phyloP scores from a whole-genome alignment of 176 grass and related monocot genomes.

The Aegilops sharonensis region DNA sequence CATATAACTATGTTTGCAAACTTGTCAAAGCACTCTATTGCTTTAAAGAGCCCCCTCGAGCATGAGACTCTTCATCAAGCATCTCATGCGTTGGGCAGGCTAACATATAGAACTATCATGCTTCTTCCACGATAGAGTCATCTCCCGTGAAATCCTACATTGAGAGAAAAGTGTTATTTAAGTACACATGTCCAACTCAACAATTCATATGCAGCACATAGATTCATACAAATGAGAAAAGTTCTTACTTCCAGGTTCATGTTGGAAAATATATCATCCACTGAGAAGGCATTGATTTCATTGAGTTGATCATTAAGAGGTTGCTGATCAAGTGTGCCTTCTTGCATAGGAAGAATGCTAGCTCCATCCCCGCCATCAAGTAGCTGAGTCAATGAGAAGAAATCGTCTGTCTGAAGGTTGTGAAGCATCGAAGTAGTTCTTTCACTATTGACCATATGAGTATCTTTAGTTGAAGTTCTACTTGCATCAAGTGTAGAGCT shows the following conservation, averaged over 20 bases:
- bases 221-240: neutral
- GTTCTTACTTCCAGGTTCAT: slow-evolving; percentile 25
- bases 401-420: neutral
- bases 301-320: neutral
- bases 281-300: neutral
- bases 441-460: slow-evolving; percentile 4
- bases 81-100: too few species aligned
- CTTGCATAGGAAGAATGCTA: neutral
- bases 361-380: neutral
- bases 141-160: neutral
- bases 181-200: neutral
- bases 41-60: too few species aligned
- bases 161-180: slow-evolving; percentile 12
- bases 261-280: neutral
- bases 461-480: neutral
- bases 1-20: too few species aligned
- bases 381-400: neutral
- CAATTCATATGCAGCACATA: neutral
- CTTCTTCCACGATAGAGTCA: neutral
- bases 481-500: neutral
- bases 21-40: too few species aligned
- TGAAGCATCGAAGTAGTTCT: neutral
- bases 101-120: neutral
- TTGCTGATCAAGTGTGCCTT: neutral
- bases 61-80: too few species aligned